Evolutionary conservation across 371 early-diverging fungal species (phyloP).

Genomic region (Mortierella sp.): DNA sequence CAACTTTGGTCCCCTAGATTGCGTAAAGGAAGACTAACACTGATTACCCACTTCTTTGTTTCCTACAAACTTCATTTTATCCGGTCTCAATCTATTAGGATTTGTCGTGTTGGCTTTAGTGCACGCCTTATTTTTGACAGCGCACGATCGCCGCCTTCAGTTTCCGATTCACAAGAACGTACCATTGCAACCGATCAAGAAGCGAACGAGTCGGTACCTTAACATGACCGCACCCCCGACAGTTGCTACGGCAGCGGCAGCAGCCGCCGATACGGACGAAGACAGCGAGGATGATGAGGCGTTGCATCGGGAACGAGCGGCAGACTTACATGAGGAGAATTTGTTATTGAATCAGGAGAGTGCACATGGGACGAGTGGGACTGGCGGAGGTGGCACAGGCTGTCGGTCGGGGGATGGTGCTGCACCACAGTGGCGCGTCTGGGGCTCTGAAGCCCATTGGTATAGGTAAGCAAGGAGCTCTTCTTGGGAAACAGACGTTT

Average conservation of each 20-base stretch:
- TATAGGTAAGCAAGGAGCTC: conserved; percentile 33
- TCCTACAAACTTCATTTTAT: conserved; percentile 11
- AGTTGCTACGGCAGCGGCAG: conserved; percentile 20
- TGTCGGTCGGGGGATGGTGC: conserved; percentile 40
- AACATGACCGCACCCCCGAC: conserved; percentile 28
- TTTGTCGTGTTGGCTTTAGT: conserved; percentile 34
- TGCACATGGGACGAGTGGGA: conserved; percentile 5
- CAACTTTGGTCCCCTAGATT: neutral
- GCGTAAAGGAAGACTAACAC: neutral
- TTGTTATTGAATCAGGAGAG: conserved; percentile 21
- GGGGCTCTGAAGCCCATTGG: conserved; percentile 57
- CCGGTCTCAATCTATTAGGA: conserved; percentile 11
- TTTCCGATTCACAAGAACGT: conserved; percentile 46
- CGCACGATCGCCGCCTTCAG: conserved; percentile 47
- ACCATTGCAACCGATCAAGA: conserved; percentile 48
- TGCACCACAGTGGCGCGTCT: conserved; percentile 54
- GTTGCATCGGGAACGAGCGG: conserved; percentile 29
- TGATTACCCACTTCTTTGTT: conserved; percentile 10
- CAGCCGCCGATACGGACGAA: conserved; percentile 47
- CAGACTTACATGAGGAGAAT: conserved; percentile 36
- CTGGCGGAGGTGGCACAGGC: neutral
- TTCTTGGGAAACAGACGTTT: neutral
- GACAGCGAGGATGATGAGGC: conserved; percentile 53
- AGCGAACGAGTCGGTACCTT: conserved; percentile 48
- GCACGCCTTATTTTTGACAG: conserved; percentile 44